These are phyloP conservation scores for Dactylellina haptotyla DNA, from an alignment of 2,329 filamentous ascomycete species.

Conservation along the genomic window DNA sequence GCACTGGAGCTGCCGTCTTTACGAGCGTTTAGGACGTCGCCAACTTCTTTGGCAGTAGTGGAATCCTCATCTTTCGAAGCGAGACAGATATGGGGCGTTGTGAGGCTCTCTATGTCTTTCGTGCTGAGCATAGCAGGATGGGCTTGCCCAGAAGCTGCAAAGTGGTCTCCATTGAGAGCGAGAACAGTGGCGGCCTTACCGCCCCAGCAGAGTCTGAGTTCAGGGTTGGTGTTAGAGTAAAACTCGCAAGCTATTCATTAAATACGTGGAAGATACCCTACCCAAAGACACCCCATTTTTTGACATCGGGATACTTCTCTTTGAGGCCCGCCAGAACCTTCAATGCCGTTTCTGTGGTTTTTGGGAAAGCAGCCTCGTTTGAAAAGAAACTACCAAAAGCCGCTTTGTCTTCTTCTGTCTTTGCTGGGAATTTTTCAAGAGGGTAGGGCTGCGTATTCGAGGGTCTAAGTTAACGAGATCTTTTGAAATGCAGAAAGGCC, in stretches of 20 bases:
- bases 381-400: conserved; percentile 22
- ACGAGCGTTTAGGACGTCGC: not conserved
- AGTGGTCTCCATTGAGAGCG: not conserved
- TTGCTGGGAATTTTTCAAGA: conserved; percentile 20
- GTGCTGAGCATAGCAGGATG: conserved; percentile 31
- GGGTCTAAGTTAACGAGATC: not conserved
- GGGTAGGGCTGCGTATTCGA: conserved; percentile 19
- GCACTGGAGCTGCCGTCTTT: conserved; percentile 15
- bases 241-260: not conserved
- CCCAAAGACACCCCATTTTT: conserved; percentile 49
- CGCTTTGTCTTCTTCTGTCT: conserved; percentile 19
- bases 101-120: conserved; percentile 17
- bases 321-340: conserved; percentile 37
- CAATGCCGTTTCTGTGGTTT: conserved; percentile 4
- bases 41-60: conserved; percentile 9
- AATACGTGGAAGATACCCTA: not conserved
- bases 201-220: conserved; percentile 41
- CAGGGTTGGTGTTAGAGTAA: not conserved
- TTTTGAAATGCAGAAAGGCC: too few species aligned
- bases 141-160: conserved; percentile 39
- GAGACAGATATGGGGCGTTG: conserved; percentile 32
- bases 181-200: conserved; percentile 37
- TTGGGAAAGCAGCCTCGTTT: conserved; percentile 16
- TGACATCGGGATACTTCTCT: conserved; percentile 31
- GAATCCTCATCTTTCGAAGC: conserved; percentile 33